These are phyloP conservation scores for Paecilomyces dactylethromorphus DNA, from an alignment of 2,329 filamentous ascomycete species.

Conservation along the genomic window DNA sequence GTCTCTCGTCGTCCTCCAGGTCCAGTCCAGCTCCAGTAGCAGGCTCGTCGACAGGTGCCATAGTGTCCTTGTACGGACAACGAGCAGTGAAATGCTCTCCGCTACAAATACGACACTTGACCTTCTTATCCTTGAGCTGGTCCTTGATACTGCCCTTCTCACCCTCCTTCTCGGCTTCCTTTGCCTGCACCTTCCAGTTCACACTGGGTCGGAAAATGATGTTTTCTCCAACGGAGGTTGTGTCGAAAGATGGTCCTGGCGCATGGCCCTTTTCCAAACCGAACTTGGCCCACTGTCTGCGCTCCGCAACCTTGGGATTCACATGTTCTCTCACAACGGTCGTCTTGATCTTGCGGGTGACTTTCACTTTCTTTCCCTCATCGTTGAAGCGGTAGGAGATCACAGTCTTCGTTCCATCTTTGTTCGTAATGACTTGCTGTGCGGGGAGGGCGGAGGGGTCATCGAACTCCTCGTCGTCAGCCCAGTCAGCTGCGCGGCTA, in stretches of 20 bases:
- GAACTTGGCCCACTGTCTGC: conserved; percentile 90
- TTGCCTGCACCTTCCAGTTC: conserved; percentile 90
- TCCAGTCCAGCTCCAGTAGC: conserved; percentile 33
- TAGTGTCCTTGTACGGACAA: conserved; percentile 99
- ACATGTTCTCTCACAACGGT: conserved; percentile 88
- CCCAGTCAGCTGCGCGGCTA: conserved; percentile 70
- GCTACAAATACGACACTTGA: conserved; percentile 98
- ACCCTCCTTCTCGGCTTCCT: conserved; percentile 53
- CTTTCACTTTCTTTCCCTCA: conserved; percentile 92
- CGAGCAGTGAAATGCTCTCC: conserved; percentile 99
- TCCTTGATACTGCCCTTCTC: conserved; percentile 59
- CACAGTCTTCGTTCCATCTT: conserved; percentile 96
- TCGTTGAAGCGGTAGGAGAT: conserved; percentile 88
- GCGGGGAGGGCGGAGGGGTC: conserved; percentile 79
- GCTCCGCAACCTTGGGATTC: conserved; percentile 93
- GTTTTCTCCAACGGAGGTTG: conserved; percentile 92
- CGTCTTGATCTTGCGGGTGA: conserved; percentile 88
- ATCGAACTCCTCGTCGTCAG: conserved; percentile 82
- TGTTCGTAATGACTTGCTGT: conserved; percentile 87
- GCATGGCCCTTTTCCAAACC: conserved; percentile 81
- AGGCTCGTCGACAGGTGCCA: conserved; percentile 62
- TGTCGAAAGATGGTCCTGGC: conserved; percentile 76
- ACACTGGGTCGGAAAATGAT: conserved; percentile 90
- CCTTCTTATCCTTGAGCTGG: conserved; percentile 92
- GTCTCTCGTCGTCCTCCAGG: conserved; percentile 38